A percentile compares a stretch with the other conserved stretches of the same genome.
Evolutionary conservation across 768 basidiomycete species (phyloP).

Genomic region (Xerocomellus chrysenteron): DNA sequence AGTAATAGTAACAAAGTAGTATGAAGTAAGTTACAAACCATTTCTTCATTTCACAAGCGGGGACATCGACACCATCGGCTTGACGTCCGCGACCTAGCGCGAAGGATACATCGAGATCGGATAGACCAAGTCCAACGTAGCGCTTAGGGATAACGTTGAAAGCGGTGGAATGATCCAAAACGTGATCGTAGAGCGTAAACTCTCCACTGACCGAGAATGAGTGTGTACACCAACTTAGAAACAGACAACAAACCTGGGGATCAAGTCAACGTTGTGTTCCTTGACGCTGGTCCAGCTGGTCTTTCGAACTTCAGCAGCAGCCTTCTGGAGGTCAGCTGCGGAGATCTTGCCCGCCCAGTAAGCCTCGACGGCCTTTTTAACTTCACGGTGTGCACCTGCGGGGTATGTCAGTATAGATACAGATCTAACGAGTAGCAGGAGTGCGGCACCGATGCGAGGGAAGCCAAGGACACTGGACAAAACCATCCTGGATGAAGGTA

Average conservation of each 20-base stretch:
- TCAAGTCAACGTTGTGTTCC: constrained; percentile 79
- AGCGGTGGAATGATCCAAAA: constrained; percentile 92
- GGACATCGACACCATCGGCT: constrained; percentile 90
- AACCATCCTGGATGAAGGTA: constrained; percentile 53
- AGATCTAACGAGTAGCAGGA: background rate
- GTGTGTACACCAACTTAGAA: constrained; percentile 2
- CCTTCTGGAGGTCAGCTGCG: constrained; percentile 84
- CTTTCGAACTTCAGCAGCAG: constrained; percentile 85
- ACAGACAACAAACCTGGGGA: constrained; percentile 72
- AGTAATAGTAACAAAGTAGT: background rate
- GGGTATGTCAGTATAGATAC: background rate
- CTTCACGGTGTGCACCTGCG: constrained; percentile 87
- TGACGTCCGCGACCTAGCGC: constrained; percentile 99
- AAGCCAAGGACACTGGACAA: constrained; percentile 86
- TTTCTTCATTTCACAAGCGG: constrained; percentile 99
- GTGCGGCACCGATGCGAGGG: constrained; percentile 68
- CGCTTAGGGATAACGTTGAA: constrained; percentile 98
- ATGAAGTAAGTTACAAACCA: constrained; percentile 57
- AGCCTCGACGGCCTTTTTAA: constrained; percentile 97
- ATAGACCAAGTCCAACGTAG: constrained; percentile 82
- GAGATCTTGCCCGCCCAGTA: constrained; percentile 95
- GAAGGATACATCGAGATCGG: constrained; percentile 92
- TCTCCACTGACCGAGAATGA: constrained; percentile 69
- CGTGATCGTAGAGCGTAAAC: constrained; percentile 98
- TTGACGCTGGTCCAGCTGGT: constrained; percentile 86